These are phyloP conservation scores for Lactarius akahatsu DNA, from an alignment of 768 basidiomycete genomes.

Conservation along the genomic window DNA sequence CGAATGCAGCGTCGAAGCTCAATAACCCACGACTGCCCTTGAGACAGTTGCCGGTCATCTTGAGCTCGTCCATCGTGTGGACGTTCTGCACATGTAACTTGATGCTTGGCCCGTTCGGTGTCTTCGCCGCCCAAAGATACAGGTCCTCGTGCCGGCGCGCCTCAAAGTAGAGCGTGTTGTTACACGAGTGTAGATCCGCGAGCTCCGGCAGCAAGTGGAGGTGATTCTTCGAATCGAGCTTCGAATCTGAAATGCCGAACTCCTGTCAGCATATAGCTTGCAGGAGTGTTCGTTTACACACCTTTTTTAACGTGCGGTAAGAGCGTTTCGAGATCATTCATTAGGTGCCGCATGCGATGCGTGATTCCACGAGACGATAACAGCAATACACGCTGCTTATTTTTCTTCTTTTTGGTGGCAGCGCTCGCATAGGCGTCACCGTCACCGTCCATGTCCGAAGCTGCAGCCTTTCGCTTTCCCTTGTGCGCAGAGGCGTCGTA, in stretches of 20 bases:
- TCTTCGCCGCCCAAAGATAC: slow-evolving; percentile 95
- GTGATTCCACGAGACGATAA: slow-evolving; percentile 93
- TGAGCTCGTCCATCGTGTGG: slow-evolving; percentile 99
- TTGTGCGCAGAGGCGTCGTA: slow-evolving; percentile 50
- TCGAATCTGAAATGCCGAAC: slow-evolving; percentile 64
- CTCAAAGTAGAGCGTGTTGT: slow-evolving; percentile 97
- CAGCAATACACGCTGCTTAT: slow-evolving; percentile 93
- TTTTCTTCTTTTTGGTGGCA: slow-evolving; percentile 59
- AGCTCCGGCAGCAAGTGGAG: slow-evolving; percentile 91
- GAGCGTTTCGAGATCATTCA: slow-evolving; percentile 89
- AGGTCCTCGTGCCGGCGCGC: slow-evolving; percentile 93
- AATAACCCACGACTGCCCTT: slow-evolving; percentile 92
- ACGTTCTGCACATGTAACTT: slow-evolving; percentile 98
- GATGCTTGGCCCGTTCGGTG: slow-evolving; percentile 95
- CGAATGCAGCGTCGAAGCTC: slow-evolving; percentile 89
- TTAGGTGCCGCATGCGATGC: slow-evolving; percentile 94
- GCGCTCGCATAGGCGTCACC: slow-evolving; percentile 35
- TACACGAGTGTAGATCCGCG: slow-evolving; percentile 96
- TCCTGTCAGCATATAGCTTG: slow-evolving; percentile 4
- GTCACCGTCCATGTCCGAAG: slow-evolving; percentile 57
- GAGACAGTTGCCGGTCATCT: slow-evolving; percentile 98
- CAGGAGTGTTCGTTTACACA: slow-evolving; percentile 33
- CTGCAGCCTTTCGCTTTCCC: slow-evolving; percentile 64
- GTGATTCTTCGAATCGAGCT: slow-evolving; percentile 95
- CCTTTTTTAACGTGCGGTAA: slow-evolving; percentile 98